These are phyloP conservation scores for Boletus semigastroideus DNA, from an alignment of 1,284 basidiomycete genomes.

Conservation along the genomic window DNA sequence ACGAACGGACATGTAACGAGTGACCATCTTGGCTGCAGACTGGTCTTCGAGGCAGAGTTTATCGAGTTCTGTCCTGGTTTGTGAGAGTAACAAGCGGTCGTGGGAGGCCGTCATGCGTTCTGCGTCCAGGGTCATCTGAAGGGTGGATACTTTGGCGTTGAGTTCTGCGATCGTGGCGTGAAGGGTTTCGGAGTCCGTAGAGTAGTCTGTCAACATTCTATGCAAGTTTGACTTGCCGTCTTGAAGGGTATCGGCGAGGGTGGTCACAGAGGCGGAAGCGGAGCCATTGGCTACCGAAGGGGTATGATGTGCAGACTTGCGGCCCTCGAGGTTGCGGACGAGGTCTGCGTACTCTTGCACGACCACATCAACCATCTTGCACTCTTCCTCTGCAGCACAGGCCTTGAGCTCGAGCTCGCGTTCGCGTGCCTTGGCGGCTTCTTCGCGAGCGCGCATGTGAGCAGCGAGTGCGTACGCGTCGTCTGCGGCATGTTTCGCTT, in stretches of 20 bases:
- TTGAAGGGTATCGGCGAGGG: constrained; percentile 43
- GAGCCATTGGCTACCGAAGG: constrained; percentile 9
- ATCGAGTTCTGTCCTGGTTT: constrained; percentile 56
- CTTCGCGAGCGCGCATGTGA: constrained; percentile 49
- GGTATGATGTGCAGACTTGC: constrained; percentile 25
- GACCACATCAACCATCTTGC: constrained; percentile 59
- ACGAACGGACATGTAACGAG: constrained; percentile 75
- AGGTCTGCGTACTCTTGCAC: constrained; percentile 70
- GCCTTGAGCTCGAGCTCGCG: constrained; percentile 44
- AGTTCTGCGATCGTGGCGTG: constrained; percentile 47
- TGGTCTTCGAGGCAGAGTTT: constrained; percentile 67
- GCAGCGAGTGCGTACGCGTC: constrained; percentile 53
- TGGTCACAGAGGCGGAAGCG: constrained; percentile 26
- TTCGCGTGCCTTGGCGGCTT: constrained; percentile 47
- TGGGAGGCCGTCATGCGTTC: constrained; percentile 45
- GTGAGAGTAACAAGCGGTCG: constrained; percentile 46
- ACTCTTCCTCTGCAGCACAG: constrained; percentile 49
- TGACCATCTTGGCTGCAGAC: constrained; percentile 81
- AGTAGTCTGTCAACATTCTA: constrained; percentile 51
- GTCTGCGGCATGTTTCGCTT: constrained; percentile 45
- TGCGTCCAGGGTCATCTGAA: constrained; percentile 45
- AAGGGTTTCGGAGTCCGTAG: constrained; percentile 45
- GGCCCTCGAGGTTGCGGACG: constrained; percentile 58
- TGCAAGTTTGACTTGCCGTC: constrained; percentile 51
- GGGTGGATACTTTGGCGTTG: constrained; percentile 44